Evolutionary conservation across 2,329 filamentous ascomycete genomes (phyloP), one percentile per base, ranked within the genome.

Genomic region (Dendryphion nanum): DNA sequence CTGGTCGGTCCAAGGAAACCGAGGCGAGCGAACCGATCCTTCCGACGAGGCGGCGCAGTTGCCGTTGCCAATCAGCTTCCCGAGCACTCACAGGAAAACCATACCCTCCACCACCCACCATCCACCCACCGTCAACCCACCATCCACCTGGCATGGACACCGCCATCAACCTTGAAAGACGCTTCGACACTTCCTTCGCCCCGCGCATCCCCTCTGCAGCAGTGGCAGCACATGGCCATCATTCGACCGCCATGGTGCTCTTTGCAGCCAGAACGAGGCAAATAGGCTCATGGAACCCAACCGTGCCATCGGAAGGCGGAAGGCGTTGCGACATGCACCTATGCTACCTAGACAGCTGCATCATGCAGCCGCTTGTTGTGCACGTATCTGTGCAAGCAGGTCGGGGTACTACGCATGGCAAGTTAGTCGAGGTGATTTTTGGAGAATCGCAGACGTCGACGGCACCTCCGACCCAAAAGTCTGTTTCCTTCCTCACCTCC

Each of bases 331-430:
- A n/a, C n/a, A n/a, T 8, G 23, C 8, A 26, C 23, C 18, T 15
- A 35, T 37, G n/a, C 33, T 34, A 45, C 51, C 18, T 43, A 35
- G 10, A 16, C 29, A 15, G 51, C 51, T 26, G 23, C 23, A 26
- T n/a, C n/a, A n/a, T 20, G 52, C 35, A 35, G 24, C 18, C 3
- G 52, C 61, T 46, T 73, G 66, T 42, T 72, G 62, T 20, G 58
- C 55, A 14, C 69, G 63, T 37, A 74, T 64, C 51, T 68, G 56
- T 33, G 54, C 52, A 35, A 74, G 56, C 33, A 73, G 49, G 15
- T 71, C 61, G 16, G 72, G 70, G 59, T 73, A 74, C 66, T 64
- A 45, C 35, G 14, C 21, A n/a, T n/a, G n/a, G n/a, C n/a, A n/a
- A n/a, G n/a, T n/a, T 24, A 26, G 23, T 26, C 23, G 23, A 26